phyloP scores from a whole-genome alignment of 1,139 yeast species.

The Scheffersomyces quercinus region DNA sequence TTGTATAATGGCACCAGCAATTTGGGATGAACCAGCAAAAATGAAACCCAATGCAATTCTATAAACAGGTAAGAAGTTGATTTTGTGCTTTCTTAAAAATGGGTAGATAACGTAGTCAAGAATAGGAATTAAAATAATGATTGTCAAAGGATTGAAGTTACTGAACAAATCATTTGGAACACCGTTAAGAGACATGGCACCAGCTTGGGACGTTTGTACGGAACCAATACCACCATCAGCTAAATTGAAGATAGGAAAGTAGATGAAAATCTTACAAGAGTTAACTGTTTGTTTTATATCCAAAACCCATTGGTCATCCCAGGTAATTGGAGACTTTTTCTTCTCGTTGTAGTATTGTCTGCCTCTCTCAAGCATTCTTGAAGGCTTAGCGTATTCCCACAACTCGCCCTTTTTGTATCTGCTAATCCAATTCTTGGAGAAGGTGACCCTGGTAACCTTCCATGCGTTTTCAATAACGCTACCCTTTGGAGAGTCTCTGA shows the following conservation, averaged over 20 bases:
- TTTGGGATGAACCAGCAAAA: slow-evolving; percentile 10
- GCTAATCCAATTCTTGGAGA: slow-evolving; percentile 6
- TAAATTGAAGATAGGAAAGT: slow-evolving; percentile 12
- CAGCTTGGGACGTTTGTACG: slow-evolving; percentile 11
- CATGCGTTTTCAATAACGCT: slow-evolving; percentile 9
- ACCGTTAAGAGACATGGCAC: slow-evolving; percentile 11
- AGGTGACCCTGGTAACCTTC: slow-evolving; percentile 8
- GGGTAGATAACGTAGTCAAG: slow-evolving; percentile 11
- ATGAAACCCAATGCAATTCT: slow-evolving; percentile 10
- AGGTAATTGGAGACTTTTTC: slow-evolving; percentile 4
- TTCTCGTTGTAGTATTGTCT: slow-evolving; percentile 1
- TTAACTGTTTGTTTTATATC: slow-evolving; percentile 11
- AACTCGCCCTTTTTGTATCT: slow-evolving; percentile 6
- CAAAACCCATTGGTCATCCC: slow-evolving; percentile 14
- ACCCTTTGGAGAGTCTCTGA: slow-evolving; percentile 7
- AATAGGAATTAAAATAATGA: slow-evolving; percentile 11
- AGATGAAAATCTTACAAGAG: slow-evolving; percentile 14
- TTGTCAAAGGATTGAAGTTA: slow-evolving; percentile 14
- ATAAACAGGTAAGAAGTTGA: slow-evolving; percentile 10
- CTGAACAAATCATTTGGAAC: slow-evolving; percentile 13
- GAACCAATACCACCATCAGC: slow-evolving; percentile 12
- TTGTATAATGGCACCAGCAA: slow-evolving; percentile 12
- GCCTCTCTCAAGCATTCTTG: slow-evolving; percentile 9
- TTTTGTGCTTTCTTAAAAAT: slow-evolving; percentile 6
- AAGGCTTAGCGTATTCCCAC: slow-evolving; percentile 12